A percentile compares a stretch with the other conserved stretches of the same genome.
Conservation (phyloP, 2,329 filamentous ascomycete genomes). For the Mycosphaerella sp. region DNA sequence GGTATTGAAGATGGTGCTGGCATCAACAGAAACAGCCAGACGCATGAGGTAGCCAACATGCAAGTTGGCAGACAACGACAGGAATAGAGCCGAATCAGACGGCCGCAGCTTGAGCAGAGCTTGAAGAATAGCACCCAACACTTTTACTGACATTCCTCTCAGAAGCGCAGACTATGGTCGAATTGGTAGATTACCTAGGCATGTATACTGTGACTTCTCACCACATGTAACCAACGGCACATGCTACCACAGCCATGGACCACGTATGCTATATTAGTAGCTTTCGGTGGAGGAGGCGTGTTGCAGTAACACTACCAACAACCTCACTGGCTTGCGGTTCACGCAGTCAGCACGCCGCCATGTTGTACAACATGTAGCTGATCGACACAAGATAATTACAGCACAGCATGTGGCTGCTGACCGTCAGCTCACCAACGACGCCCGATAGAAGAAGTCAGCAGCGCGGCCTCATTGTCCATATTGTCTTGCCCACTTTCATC, state of each 20-base stretch:
- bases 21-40: not conserved
- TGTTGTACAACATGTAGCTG: conserved; percentile 5
- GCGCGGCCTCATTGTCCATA: not conserved
- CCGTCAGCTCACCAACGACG: not conserved
- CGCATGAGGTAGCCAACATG: not conserved
- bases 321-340: not conserved
- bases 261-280: not conserved
- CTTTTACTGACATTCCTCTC: no score
- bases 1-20: not conserved
- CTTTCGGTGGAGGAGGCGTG: not conserved
- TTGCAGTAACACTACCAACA: not conserved
- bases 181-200: no score
- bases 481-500: not conserved
- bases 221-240: not conserved
- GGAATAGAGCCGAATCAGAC: no score
- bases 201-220: no score
- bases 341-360: conserved; percentile 7
- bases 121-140: no score
- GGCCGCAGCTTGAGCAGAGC: no score
- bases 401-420: not conserved
- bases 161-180: no score
- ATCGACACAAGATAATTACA: not conserved
- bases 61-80: no score
- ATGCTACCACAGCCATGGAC: not conserved
- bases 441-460: not conserved